phyloP scores from a whole-genome alignment of 495 filamentous ascomycete species.

The Pyronema omphalodes region DNA sequence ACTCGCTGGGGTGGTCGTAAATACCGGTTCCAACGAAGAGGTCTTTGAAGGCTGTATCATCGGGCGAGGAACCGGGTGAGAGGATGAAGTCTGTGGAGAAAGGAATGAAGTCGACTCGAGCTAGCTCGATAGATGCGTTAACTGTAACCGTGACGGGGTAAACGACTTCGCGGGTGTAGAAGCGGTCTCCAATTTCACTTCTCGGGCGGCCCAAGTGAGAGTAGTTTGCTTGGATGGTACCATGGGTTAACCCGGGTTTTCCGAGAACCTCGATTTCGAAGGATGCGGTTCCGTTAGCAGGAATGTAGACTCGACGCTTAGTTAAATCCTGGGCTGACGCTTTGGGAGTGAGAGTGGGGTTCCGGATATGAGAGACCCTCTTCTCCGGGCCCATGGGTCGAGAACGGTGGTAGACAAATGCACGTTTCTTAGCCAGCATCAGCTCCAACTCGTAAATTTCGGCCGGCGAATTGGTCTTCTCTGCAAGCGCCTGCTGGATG shows the following conservation, averaged over 20 bases:
- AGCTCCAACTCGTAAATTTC: conserved; percentile 76
- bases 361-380: too few relatives aligned
- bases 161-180: conserved; percentile 69
- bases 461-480: conserved; percentile 52
- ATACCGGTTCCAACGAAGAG: conserved; percentile 16
- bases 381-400: too few relatives aligned
- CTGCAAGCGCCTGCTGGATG: conserved; percentile 52
- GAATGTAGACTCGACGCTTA: conserved; percentile 35
- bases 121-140: conserved; percentile 69
- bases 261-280: conserved; percentile 76
- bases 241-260: conserved; percentile 66
- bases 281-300: conserved; percentile 45
- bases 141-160: conserved; percentile 76
- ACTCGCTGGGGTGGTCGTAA: conserved; percentile 29
- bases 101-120: conserved; percentile 59
- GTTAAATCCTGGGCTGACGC: neutral
- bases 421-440: conserved; percentile 53
- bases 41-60: conserved; percentile 10
- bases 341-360: neutral
- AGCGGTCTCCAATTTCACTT: conserved; percentile 41
- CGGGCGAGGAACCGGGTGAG: neutral
- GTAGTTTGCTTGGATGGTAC: conserved; percentile 59
- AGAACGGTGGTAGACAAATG: conserved; percentile 41
- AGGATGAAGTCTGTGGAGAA: conserved; percentile 25
- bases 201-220: conserved; percentile 41